phyloP scores from a whole-genome alignment of 169 alveolate genomes.

The Eimeria necatrix region DNA sequence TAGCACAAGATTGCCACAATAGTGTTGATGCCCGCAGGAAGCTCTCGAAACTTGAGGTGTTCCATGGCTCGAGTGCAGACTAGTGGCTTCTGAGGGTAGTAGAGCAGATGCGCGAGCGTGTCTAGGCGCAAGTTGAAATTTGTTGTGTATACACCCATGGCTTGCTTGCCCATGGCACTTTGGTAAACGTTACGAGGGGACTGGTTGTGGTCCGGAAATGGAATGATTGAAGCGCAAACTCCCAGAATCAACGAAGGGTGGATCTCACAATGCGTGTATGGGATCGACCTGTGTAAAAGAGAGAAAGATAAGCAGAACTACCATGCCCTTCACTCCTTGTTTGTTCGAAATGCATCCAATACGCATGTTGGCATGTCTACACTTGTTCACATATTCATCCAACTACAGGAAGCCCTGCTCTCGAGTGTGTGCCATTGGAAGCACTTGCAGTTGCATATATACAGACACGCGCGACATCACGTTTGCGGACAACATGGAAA shows the following conservation, averaged over 20 bases:
- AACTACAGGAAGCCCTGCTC: too few relatives aligned
- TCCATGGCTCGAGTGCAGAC: constrained; percentile 99
- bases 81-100: constrained; percentile 99
- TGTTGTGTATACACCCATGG: constrained; percentile 99
- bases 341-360: neutral
- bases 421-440: too few relatives aligned
- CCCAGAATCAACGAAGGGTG: constrained; percentile 99
- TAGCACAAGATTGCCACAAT: constrained; percentile 99
- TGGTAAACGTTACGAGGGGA: constrained; percentile 99
- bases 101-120: constrained; percentile 98
- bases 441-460: too few relatives aligned
- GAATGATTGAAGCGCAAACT: constrained; percentile 99
- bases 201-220: constrained; percentile 99
- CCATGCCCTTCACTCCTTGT: neutral
- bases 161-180: constrained; percentile 99
- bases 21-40: constrained; percentile 99
- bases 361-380: neutral
- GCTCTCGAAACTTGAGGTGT: constrained; percentile 98
- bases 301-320: neutral
- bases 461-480: too few relatives aligned
- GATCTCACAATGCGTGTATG: constrained; percentile 99
- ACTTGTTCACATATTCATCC: too few relatives aligned
- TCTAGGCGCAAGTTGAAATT: constrained; percentile 99
- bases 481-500: constrained; percentile 8
- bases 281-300: constrained; percentile 60